Evolutionary conservation across 352 stramenopile species (phyloP).

Genomic region (Phytophthora vignae): DNA sequence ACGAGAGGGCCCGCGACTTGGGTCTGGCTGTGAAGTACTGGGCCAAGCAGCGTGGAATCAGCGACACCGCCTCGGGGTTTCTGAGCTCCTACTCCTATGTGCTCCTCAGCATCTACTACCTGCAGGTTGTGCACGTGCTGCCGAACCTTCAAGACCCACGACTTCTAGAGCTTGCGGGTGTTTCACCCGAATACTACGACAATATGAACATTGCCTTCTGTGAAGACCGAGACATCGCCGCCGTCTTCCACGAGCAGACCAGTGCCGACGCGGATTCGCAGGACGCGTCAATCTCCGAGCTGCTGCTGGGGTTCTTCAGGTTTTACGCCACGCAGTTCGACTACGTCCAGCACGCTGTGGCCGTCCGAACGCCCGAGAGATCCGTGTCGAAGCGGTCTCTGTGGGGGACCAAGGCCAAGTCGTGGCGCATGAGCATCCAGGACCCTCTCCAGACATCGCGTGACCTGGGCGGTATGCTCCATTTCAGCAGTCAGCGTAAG

Average conservation of each 20-base stretch:
- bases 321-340: slow-evolving; percentile 97
- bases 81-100: slow-evolving; percentile 98
- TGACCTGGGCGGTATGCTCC: slow-evolving; percentile 52
- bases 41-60: slow-evolving; percentile 96
- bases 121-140: slow-evolving; percentile 90
- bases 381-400: slow-evolving; percentile 32
- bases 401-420: slow-evolving; percentile 54
- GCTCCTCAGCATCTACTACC: slow-evolving; percentile 96
- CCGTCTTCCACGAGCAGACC: slow-evolving; percentile 40
- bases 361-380: slow-evolving; percentile 66
- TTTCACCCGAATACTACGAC: slow-evolving; percentile 38
- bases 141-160: slow-evolving; percentile 93
- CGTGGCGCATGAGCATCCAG: slow-evolving; percentile 84
- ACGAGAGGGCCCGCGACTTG: slow-evolving; percentile 82
- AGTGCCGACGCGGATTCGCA: neutral
- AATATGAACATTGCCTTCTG: slow-evolving; percentile 64
- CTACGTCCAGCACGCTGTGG: slow-evolving; percentile 91
- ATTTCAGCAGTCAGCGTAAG: slow-evolving; percentile 6
- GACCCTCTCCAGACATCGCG: slow-evolving; percentile 76
- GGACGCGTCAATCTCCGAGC: slow-evolving; percentile 50
- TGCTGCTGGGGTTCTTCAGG: slow-evolving; percentile 95
- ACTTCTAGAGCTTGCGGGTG: slow-evolving; percentile 40
- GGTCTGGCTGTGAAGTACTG: slow-evolving; percentile 97
- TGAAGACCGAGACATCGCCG: slow-evolving; percentile 29
- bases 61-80: slow-evolving; percentile 94